Evolutionary conservation across 345 rosid genomes (phyloP).

Genomic region (Psidium guajava): DNA sequence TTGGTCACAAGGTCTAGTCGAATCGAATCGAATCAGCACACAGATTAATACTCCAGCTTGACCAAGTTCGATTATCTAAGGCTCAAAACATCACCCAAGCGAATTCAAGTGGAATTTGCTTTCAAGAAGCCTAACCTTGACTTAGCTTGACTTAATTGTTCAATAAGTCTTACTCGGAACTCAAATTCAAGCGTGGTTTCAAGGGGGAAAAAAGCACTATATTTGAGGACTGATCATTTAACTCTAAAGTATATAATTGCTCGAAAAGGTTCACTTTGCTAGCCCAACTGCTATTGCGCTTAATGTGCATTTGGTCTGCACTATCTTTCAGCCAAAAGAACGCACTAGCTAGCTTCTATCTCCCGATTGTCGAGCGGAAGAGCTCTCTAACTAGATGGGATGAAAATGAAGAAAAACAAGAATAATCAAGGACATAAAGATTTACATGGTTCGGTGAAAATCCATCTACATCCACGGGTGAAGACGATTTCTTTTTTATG

Average conservation of each 20-base stretch:
- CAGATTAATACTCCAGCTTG: too few relatives aligned
- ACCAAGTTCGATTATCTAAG: neutral
- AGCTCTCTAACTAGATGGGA: neutral
- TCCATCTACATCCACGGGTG: neutral
- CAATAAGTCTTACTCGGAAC: neutral
- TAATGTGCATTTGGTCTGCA: neutral
- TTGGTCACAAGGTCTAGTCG: neutral
- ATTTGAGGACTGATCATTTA: neutral
- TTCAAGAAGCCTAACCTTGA: neutral
- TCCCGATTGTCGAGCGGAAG: too few relatives aligned
- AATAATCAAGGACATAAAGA: neutral
- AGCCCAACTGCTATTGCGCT: neutral
- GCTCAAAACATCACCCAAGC: accelerated
- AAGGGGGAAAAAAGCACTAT: neutral
- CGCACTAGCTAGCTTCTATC: neutral
- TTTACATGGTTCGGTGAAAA: neutral
- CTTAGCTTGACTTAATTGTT: neutral
- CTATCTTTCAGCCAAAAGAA: neutral
- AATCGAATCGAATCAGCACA: neutral
- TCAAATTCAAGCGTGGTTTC: neutral
- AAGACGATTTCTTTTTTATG: neutral
- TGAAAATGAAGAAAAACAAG: neutral
- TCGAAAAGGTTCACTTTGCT: neutral
- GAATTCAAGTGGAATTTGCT: neutral
- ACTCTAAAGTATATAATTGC: neutral